Percentiles rank a stretch among this genome's conserved stretches.
Evolutionary conservation across 2,329 filamentous ascomycete genomes (phyloP).

Genomic region (Rosellinia necatrix): DNA sequence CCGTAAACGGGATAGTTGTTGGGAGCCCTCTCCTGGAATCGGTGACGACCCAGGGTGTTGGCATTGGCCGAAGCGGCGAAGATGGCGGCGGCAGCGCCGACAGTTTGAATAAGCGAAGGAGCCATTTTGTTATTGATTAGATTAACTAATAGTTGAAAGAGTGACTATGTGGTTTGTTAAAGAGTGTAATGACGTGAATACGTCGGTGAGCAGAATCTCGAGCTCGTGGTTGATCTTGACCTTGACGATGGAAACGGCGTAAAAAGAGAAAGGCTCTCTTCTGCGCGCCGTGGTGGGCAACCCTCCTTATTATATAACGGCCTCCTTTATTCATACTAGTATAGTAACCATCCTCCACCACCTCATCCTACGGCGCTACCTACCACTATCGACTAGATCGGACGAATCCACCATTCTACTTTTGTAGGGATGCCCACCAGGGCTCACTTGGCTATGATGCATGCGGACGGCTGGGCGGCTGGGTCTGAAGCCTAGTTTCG

Average conservation of each 20-base stretch:
- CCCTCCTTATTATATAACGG: slow-evolving; percentile 19
- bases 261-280: slow-evolving; percentile 16
- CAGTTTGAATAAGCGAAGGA: slow-evolving; percentile 45
- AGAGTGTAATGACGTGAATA: slow-evolving; percentile 52
- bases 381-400: slow-evolving; percentile 3
- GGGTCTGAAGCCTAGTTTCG: not conserved
- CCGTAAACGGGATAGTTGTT: slow-evolving; percentile 19
- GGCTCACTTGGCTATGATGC: no score
- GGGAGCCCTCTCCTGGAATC: not conserved
- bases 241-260: slow-evolving; percentile 33
- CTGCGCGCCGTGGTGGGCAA: slow-evolving; percentile 6
- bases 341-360: not conserved
- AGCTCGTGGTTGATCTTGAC: slow-evolving; percentile 36
- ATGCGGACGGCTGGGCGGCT: not conserved
- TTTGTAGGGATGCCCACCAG: slow-evolving; percentile 13
- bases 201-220: slow-evolving; percentile 47
- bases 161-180: slow-evolving; percentile 37
- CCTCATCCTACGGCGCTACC: slow-evolving; percentile 3
- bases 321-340: slow-evolving; percentile 19
- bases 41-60: not conserved
- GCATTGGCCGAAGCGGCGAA: slow-evolving; percentile 27
- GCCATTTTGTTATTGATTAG: slow-evolving; percentile 45
- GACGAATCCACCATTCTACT: slow-evolving; percentile 17
- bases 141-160: slow-evolving; percentile 33
- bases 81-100: slow-evolving; percentile 43